phyloP scores from a whole-genome alignment of 1,284 basidiomycete genomes.

The Laetiporus sulphureus region DNA sequence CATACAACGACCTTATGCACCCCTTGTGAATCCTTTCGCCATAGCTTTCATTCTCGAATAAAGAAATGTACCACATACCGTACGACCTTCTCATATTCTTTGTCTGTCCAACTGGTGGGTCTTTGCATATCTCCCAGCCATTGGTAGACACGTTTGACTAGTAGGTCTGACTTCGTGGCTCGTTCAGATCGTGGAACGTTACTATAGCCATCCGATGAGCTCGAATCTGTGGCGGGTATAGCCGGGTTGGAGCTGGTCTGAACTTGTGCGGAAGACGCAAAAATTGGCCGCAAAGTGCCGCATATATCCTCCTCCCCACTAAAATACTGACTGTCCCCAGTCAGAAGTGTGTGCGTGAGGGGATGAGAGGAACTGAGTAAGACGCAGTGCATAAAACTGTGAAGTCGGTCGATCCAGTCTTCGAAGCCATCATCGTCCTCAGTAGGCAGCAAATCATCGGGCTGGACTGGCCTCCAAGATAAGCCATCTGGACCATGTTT shows the following conservation, averaged over 20 bases:
- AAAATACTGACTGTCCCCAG: neutral
- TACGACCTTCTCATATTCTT: conserved; percentile 5
- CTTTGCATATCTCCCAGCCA: neutral
- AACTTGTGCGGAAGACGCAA: too few species aligned
- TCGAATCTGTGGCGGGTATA: too few species aligned
- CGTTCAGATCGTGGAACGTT: too few species aligned
- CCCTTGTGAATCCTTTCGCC: conserved; percentile 1
- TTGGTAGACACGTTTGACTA: too few species aligned
- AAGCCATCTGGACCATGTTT: conserved; percentile 31
- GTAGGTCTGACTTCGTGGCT: too few species aligned
- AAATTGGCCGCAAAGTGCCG: neutral
- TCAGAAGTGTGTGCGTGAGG: neutral
- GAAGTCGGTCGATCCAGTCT: conserved; percentile 27
- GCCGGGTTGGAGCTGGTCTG: too few species aligned
- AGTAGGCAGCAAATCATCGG: conserved; percentile 15
- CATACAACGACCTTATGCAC: conserved; percentile 10
- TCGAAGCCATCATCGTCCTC: conserved; percentile 24
- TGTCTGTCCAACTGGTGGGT: conserved; percentile 4
- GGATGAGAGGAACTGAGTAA: neutral
- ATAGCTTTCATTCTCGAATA: conserved; percentile 5
- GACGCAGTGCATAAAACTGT: conserved; percentile 13
- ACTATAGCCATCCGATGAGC: too few species aligned
- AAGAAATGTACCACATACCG: conserved; percentile 8
- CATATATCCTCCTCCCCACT: neutral
- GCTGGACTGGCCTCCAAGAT: conserved; percentile 21